phyloP scores from a whole-genome alignment of 331 rosid genomes.

The Stylosanthes scabra region DNA sequence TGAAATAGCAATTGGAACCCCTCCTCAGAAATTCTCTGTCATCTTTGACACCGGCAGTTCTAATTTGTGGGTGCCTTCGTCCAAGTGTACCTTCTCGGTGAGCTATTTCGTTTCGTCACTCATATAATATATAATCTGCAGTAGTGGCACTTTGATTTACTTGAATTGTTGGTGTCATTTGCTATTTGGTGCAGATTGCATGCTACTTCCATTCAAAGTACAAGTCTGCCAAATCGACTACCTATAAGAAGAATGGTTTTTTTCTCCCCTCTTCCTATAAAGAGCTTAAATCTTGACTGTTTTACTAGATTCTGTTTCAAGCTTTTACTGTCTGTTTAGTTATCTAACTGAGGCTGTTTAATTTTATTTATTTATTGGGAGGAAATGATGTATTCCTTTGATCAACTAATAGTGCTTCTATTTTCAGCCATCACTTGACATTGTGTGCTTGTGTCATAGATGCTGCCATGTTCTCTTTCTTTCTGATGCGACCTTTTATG shows the following conservation, averaged over 20 bases:
- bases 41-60: constrained; percentile 96
- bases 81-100: constrained; percentile 75
- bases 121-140: background rate
- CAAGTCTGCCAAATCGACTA: constrained; percentile 60
- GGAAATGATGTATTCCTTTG: background rate
- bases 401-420: background rate
- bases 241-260: constrained; percentile 75
- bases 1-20: constrained; percentile 80
- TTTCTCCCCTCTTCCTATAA: constrained; percentile 15
- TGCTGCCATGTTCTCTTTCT: constrained; percentile 5
- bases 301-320: background rate
- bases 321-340: constrained; percentile 7
- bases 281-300: background rate
- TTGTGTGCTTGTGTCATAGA: constrained; percentile 6
- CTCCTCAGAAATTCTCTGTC: constrained; percentile 84
- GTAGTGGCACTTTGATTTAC: background rate
- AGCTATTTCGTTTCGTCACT: constrained; percentile 29
- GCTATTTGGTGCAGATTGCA: constrained; percentile 63
- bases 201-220: constrained; percentile 88
- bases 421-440: constrained; percentile 3
- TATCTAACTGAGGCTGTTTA: background rate
- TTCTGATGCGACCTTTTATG: background rate
- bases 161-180: constrained; percentile 16
- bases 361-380: background rate
- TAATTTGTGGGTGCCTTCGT: constrained; percentile 92